These are phyloP conservation scores for Solanum hybrid DNA, from an alignment of 305 asterid species.

Conservation along the genomic window DNA sequence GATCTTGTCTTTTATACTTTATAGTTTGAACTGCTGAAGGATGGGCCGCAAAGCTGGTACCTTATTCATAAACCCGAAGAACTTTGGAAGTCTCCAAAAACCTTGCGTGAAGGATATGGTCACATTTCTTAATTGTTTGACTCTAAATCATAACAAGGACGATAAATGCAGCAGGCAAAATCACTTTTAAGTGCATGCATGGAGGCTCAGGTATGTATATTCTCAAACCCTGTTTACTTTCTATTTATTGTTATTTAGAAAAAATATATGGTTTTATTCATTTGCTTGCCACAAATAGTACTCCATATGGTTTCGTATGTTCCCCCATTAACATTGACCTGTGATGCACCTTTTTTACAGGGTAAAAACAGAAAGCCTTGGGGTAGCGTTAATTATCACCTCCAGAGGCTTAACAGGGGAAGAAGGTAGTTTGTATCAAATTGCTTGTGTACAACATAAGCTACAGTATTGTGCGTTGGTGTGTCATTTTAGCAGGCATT, in stretches of 20 bases:
- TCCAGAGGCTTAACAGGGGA: conserved; percentile 73
- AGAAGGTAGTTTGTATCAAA: conserved; percentile 20
- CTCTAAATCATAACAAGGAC: conserved; percentile 59
- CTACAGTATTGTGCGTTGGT: background rate
- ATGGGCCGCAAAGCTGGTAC: conserved; percentile 76
- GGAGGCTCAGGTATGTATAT: conserved; percentile 71
- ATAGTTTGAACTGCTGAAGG: conserved; percentile 19
- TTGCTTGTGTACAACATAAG: background rate
- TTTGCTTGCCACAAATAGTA: background rate
- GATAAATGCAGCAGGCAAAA: conserved; percentile 57
- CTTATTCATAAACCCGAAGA: conserved; percentile 61
- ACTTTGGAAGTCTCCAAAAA: conserved; percentile 60
- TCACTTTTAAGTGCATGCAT: conserved; percentile 56
- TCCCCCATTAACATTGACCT: background rate
- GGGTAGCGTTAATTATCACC: conserved; percentile 79
- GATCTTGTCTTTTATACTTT: background rate
- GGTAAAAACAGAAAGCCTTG: conserved; percentile 52
- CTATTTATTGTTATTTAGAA: background rate
- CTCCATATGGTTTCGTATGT: background rate
- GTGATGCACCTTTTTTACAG: conserved; percentile 25
- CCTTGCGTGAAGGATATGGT: conserved; percentile 84
- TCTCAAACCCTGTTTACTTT: background rate
- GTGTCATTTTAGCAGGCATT: background rate
- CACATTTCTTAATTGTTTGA: conserved; percentile 62
- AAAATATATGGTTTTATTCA: background rate